Evolutionary conservation across 352 stramenopile genomes (phyloP), one percentile per base, ranked within the genome.

Genomic region (Phytopythium aichiense): DNA sequence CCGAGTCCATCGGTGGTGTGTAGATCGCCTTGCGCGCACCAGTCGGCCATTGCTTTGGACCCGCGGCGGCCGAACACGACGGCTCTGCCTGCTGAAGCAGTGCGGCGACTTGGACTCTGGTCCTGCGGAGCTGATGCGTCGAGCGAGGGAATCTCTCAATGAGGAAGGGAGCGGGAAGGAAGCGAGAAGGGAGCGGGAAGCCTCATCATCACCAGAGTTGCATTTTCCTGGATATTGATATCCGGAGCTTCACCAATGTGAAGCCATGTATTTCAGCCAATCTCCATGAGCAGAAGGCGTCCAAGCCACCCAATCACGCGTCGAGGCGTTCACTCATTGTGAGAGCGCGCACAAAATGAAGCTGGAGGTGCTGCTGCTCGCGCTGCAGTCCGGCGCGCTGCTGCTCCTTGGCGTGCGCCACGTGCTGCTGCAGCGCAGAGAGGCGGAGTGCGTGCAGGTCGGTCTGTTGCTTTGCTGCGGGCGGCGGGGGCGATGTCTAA

Each of bases 341-440:
- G 28, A 31, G 28, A n/a, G n/a, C n/a, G n/a, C 7, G 28, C 28
- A 31, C 28, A 31, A 31, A 31, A 16, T 72, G 28, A 54, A 35
- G 33, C 53, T 75, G 40, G 66, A 79, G 61, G 67, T 64, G 38
- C 28, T 76, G 60, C 60, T 64, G 49, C 40, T 79, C 51, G 60
- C 58, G 50, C 56, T 81, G 37, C 73, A 74, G 54, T 64, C 71
- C 37, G 61, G 67, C 25, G 59, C 62, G 43, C 28, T 76, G 56
- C 38, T 79, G 53, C 73, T 68, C 52, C 22, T 79, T 8, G 77
- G 65, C 60, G 70, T 61, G 57, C 56, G 53, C 16, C 59, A 68
- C 9, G 37, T 60, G 8, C 16, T 63, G 16, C 38, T 50, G 23
- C 35, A 31, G 3, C 53, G 35, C 9, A 23, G 53, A 23, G 35